Percentiles rank a stretch among this genome's conserved stretches.
These are phyloP conservation scores for Coemansia sp. DNA, from an alignment of 192 early-diverging fungal genomes.

Conservation along the genomic window DNA sequence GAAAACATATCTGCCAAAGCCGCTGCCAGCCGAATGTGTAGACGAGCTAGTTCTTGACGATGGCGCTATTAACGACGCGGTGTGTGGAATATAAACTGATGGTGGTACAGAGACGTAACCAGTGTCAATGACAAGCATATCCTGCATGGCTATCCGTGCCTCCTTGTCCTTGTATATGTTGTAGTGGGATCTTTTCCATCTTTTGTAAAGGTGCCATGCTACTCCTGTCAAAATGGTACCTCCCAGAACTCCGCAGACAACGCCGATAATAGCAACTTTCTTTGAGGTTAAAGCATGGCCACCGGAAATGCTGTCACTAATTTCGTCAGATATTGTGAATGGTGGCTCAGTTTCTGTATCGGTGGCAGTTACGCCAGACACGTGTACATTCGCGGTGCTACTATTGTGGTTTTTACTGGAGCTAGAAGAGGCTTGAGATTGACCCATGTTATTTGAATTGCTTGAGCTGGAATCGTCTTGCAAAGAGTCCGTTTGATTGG, in stretches of 20 bases:
- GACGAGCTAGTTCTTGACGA: background rate
- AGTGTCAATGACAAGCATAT: background rate
- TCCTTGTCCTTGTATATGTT: background rate
- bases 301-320: too few species aligned
- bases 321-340: too few species aligned
- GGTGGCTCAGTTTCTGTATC: too few species aligned
- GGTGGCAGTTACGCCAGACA: too few species aligned
- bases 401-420: too few species aligned
- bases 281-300: background rate
- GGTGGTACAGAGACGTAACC: background rate
- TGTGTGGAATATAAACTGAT: background rate
- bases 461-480: background rate
- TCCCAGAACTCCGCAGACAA: background rate
- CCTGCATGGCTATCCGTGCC: background rate
- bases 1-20: background rate
- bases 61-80: background rate
- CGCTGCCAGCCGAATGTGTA: background rate
- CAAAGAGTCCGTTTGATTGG: background rate
- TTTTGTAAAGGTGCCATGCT: background rate
- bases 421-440: too few species aligned
- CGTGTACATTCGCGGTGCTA: too few species aligned
- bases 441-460: too few species aligned
- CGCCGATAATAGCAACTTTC: constrained; percentile 1
- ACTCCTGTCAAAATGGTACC: background rate
- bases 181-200: background rate